phyloP scores from a whole-genome alignment of 2,329 filamentous ascomycete genomes.

The Pseudogymnoascus sp. region DNA sequence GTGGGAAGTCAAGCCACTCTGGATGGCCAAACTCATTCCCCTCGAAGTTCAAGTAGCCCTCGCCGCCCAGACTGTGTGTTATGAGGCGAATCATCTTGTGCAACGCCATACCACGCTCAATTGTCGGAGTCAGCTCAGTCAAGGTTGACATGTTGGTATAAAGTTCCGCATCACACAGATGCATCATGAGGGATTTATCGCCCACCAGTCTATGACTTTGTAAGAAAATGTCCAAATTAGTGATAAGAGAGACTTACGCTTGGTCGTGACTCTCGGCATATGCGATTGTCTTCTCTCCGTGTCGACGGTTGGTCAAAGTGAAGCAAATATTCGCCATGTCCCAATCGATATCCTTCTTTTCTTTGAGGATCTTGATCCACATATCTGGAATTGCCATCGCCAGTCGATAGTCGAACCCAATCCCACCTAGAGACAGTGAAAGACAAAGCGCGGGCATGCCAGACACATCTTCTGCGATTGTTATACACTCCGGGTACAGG shows the following conservation, averaged over 20 bases:
- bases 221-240: constrained; percentile 13
- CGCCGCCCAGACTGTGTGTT: constrained; percentile 84
- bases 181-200: constrained; percentile 96
- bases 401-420: constrained; percentile 94
- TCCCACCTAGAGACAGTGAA: constrained; percentile 74
- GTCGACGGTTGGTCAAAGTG: constrained; percentile 84
- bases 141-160: constrained; percentile 96
- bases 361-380: constrained; percentile 98
- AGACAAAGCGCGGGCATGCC: constrained; percentile 97
- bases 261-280: constrained; percentile 97
- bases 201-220: constrained; percentile 69
- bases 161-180: constrained; percentile 92
- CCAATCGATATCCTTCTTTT: constrained; percentile 80
- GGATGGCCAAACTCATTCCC: constrained; percentile 98
- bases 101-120: constrained; percentile 82
- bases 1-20: constrained; percentile 97
- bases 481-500: constrained; percentile 83
- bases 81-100: constrained; percentile 97
- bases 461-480: constrained; percentile 93
- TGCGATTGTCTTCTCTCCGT: constrained; percentile 96
- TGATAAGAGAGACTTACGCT: constrained; percentile 59
- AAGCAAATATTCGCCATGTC: constrained; percentile 78
- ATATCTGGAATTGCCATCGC: constrained; percentile 98
- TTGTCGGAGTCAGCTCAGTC: constrained; percentile 75
- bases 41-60: constrained; percentile 97